Evolutionary conservation across 768 basidiomycete genomes (phyloP).

Genomic region (Multifurca ochricompacta): DNA sequence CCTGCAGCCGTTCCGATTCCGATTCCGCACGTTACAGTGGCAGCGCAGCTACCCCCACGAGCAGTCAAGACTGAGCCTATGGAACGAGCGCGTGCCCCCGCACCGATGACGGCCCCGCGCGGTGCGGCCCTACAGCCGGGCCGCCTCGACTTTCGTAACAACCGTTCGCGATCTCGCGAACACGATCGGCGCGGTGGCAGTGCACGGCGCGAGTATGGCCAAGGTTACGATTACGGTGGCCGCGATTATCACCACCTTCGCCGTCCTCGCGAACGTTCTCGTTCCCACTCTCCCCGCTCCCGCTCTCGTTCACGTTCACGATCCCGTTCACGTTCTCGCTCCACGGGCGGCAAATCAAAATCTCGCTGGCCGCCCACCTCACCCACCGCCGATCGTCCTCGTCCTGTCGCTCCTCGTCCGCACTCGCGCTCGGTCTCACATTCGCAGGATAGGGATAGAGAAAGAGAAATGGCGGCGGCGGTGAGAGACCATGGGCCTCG

Average conservation of each 20-base stretch:
- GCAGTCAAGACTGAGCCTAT: not conserved
- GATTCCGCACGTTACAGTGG: not conserved
- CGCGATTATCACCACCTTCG: not conserved
- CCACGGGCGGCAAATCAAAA: not conserved
- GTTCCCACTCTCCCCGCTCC: not conserved
- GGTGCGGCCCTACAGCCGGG: not conserved
- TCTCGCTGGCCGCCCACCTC: no score
- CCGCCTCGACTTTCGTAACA: not conserved
- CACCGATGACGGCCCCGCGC: not conserved
- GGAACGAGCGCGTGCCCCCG: not conserved
- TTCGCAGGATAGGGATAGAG: slow-evolving; percentile 2
- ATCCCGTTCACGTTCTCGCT: not conserved
- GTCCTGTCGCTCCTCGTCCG: no score
- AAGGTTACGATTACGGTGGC: not conserved
- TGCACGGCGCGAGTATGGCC: not conserved
- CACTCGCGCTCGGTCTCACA: not conserved
- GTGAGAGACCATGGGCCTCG: not conserved
- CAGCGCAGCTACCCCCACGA: not conserved
- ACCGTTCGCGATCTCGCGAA: slow-evolving; percentile 1
- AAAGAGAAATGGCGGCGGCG: no score
- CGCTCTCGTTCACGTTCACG: not conserved
- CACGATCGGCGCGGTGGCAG: not conserved
- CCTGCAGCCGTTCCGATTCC: not conserved
- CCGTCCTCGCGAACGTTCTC: not conserved
- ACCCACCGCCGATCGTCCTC: no score